phyloP scores from a whole-genome alignment of 73 alveolate genomes.

The Effrenium voratum region DNA sequence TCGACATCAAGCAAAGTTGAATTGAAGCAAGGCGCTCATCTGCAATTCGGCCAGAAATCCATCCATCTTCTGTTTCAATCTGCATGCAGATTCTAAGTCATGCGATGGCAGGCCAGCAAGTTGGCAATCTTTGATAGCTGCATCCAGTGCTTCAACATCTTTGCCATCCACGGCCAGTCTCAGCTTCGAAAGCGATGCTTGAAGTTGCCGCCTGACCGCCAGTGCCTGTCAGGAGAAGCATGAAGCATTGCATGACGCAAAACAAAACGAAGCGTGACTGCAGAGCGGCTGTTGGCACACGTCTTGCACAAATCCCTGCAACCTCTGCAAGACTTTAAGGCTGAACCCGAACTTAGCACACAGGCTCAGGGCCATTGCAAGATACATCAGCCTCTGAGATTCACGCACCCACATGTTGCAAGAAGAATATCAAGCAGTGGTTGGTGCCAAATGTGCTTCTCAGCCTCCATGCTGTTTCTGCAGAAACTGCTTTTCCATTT shows the following conservation, averaged over 20 bases:
- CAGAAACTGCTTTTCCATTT: too few species aligned
- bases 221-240: background rate
- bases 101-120: background rate
- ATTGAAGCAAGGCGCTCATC: background rate
- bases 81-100: constrained; percentile 6
- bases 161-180: constrained; percentile 16
- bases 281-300: too few species aligned
- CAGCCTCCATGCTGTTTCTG: too few species aligned
- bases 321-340: too few species aligned
- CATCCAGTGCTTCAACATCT: background rate
- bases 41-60: constrained; percentile 1
- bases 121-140: background rate
- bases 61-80: constrained; percentile 14
- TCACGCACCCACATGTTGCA: too few species aligned
- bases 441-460: too few species aligned
- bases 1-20: background rate
- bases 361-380: too few species aligned
- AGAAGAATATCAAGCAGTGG: too few species aligned
- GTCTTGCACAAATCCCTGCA: too few species aligned
- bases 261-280: too few species aligned
- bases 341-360: too few species aligned
- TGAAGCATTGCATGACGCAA: background rate
- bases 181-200: constrained; percentile 2
- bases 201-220: background rate
- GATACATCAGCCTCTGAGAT: too few species aligned